A percentile compares a stretch with the other conserved stretches of the same genome.
These are phyloP conservation scores for Coleophoma crateriformis DNA, from an alignment of 2,329 filamentous ascomycete genomes.

Conservation along the genomic window DNA sequence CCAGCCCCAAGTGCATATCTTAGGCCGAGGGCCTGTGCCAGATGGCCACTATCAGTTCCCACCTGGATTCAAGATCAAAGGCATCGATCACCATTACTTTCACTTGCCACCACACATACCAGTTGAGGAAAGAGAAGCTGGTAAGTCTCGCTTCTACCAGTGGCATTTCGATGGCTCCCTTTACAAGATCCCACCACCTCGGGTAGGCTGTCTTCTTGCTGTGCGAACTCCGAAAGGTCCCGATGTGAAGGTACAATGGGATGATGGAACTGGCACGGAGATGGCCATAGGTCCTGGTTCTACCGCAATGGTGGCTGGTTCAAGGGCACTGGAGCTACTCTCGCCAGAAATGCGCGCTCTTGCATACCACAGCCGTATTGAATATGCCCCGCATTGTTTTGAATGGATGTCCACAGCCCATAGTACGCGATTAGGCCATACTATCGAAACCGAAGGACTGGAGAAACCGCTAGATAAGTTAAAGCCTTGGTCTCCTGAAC, in stretches of 20 bases:
- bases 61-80: conserved; percentile 31
- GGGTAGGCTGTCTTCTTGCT: conserved; percentile 30
- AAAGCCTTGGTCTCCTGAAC: conserved; percentile 22
- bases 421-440: conserved; percentile 27
- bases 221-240: conserved; percentile 28
- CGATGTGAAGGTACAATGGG: conserved; percentile 23
- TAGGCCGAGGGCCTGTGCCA: conserved; percentile 29
- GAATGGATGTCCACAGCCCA: conserved; percentile 31
- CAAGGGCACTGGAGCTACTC: conserved; percentile 17
- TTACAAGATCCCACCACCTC: conserved; percentile 29
- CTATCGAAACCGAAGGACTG: conserved; percentile 19
- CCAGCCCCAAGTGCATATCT: conserved; percentile 32
- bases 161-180: conserved; percentile 31
- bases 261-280: conserved; percentile 28
- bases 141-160: conserved; percentile 29
- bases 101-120: conserved; percentile 32
- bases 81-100: conserved; percentile 30
- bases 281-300: conserved; percentile 28
- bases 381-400: conserved; percentile 31
- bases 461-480: conserved; percentile 26
- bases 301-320: conserved; percentile 27
- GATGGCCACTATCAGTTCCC: conserved; percentile 30
- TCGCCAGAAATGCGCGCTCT: conserved; percentile 20
- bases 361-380: conserved; percentile 26
- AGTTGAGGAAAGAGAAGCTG: conserved; percentile 26